Conservation (phyloP, 345 rosid species). For the Durio zibethinus region DNA sequence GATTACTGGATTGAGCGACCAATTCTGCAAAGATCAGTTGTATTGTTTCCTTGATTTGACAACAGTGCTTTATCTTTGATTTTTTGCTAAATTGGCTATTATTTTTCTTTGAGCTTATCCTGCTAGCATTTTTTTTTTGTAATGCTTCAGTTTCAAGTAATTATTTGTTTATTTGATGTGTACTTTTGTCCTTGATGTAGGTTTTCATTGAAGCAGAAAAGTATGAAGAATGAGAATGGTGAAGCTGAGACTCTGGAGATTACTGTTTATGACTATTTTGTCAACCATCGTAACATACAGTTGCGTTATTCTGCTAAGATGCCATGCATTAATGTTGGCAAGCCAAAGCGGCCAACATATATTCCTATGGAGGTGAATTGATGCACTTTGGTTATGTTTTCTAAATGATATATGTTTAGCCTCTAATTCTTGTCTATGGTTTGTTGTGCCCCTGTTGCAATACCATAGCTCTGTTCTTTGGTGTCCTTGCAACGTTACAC, state of each 20-base stretch:
- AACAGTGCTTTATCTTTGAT: constrained; percentile 6
- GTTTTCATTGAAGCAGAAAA: constrained; percentile 52
- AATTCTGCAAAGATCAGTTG: constrained; percentile 50
- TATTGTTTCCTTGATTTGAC: constrained; percentile 26
- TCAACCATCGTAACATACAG: constrained; percentile 45
- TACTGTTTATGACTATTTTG: constrained; percentile 70
- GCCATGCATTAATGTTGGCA: constrained; percentile 93
- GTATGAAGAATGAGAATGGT: constrained; percentile 36
- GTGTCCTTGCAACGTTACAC: constrained; percentile 88
- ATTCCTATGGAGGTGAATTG: constrained; percentile 70
- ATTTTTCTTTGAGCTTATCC: neutral
- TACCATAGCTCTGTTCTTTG: constrained; percentile 66
- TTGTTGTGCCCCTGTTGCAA: neutral
- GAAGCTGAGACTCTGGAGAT: constrained; percentile 46
- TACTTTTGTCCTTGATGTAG: constrained; percentile 34
- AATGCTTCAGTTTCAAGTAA: neutral
- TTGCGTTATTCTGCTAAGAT: constrained; percentile 64
- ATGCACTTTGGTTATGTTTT: neutral
- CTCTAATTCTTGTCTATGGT: neutral
- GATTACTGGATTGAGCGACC: constrained; percentile 86
- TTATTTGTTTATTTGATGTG: neutral
- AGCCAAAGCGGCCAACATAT: constrained; percentile 78
- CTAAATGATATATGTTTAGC: neutral
- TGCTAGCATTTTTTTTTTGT: neutral
- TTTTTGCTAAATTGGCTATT: neutral